A percentile compares a stretch with the other conserved stretches of the same genome.
These are phyloP conservation scores for Pouteria campechiana DNA, from an alignment of 179 eudicot species.

Conservation along the genomic window DNA sequence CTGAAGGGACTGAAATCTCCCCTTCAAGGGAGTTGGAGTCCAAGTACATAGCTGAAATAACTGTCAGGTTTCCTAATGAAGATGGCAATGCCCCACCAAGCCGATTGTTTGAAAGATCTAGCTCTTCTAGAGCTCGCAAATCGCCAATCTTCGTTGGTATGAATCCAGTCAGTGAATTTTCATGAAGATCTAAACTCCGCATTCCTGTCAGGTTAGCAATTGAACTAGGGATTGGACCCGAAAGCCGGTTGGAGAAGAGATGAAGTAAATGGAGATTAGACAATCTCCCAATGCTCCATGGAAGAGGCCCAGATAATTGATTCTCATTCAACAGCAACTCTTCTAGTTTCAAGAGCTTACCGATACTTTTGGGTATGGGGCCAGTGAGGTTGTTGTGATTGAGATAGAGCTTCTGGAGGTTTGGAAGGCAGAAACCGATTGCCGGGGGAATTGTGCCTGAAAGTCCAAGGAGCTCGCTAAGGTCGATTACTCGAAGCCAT, in stretches of 20 bases:
- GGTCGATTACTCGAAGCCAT: slow-evolving; percentile 36
- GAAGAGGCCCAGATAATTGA: slow-evolving; percentile 17
- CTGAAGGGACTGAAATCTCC: slow-evolving; percentile 34
- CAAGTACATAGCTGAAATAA: slow-evolving; percentile 19
- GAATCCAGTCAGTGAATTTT: slow-evolving; percentile 22
- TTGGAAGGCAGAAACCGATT: slow-evolving; percentile 25
- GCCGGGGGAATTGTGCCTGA: slow-evolving; percentile 25
- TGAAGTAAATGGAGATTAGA: slow-evolving; percentile 12
- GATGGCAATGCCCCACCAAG: slow-evolving; percentile 30
- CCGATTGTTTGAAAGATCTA: slow-evolving; percentile 37
- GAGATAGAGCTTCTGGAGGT: slow-evolving; percentile 30
- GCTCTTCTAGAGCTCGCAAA: slow-evolving; percentile 20
- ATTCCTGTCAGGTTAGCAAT: slow-evolving; percentile 20
- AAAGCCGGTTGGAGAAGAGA: slow-evolving; percentile 24
- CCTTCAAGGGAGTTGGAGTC: slow-evolving; percentile 41
- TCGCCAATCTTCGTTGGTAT: slow-evolving; percentile 34
- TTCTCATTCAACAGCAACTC: slow-evolving; percentile 19
- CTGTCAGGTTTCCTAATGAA: slow-evolving; percentile 25
- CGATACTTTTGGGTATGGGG: slow-evolving; percentile 28
- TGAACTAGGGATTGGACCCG: slow-evolving; percentile 37
- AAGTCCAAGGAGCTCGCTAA: slow-evolving; percentile 26
- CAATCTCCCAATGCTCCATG: slow-evolving; percentile 18
- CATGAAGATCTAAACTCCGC: slow-evolving; percentile 25
- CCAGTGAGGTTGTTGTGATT: slow-evolving; percentile 25
- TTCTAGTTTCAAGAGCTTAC: slow-evolving; percentile 29